Evolutionary conservation across 805 yeast species (phyloP).

Genomic region (Candida vartiovaarae): DNA sequence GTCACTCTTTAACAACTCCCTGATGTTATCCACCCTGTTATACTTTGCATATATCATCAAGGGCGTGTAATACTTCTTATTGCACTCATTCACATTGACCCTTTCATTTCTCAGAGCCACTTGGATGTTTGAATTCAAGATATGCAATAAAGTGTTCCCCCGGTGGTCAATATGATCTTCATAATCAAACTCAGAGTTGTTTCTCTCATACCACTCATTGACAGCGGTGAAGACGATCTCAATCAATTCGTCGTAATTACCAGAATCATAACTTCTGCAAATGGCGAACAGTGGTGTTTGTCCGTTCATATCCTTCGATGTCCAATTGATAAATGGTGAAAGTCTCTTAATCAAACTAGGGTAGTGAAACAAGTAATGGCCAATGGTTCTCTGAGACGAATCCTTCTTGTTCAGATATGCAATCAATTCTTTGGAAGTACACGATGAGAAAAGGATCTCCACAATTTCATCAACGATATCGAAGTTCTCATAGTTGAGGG

Average conservation of each 20-base stretch:
- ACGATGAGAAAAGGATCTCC: constrained; percentile 34
- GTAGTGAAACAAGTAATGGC: constrained; percentile 65
- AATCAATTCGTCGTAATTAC: constrained; percentile 47
- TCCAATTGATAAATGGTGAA: constrained; percentile 67
- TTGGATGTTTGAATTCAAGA: constrained; percentile 45
- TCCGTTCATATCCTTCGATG: constrained; percentile 48
- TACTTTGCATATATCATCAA: constrained; percentile 64
- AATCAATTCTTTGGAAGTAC: constrained; percentile 39
- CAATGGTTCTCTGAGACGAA: constrained; percentile 49
- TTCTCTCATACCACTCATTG: constrained; percentile 32
- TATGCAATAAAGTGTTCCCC: constrained; percentile 75
- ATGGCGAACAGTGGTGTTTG: constrained; percentile 77
- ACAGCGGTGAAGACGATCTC: constrained; percentile 38
- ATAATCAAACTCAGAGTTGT: constrained; percentile 32
- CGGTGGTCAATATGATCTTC: constrained; percentile 62
- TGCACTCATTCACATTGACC: constrained; percentile 53
- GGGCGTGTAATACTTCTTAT: constrained; percentile 57
- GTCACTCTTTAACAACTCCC: constrained; percentile 39
- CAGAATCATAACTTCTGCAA: constrained; percentile 76
- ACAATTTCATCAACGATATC: constrained; percentile 42
- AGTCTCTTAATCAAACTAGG: constrained; percentile 41
- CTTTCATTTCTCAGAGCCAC: constrained; percentile 30
- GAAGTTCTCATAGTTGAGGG: constrained; percentile 48
- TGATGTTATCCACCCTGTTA: constrained; percentile 55
- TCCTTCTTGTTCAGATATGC: constrained; percentile 48